Conservation (phyloP, 2,329 filamentous ascomycete species). For the Magnaporthiopsis incrustans region DNA sequence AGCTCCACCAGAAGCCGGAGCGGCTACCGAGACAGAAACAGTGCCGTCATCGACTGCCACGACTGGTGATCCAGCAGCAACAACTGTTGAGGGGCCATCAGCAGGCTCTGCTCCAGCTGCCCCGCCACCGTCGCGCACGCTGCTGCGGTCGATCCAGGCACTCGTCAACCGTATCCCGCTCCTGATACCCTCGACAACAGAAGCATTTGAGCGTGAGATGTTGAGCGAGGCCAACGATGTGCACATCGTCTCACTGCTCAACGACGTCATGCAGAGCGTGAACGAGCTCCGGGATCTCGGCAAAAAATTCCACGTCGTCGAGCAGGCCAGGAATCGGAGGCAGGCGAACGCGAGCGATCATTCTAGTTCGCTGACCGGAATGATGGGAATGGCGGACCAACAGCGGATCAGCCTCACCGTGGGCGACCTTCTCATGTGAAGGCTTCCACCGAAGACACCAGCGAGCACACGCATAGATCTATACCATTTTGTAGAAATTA, state of each 20-base stretch:
- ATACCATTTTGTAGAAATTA: neutral
- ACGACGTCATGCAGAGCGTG: constrained; percentile 65
- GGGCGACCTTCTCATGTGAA: constrained; percentile 4
- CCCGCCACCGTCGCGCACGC: constrained; percentile 52
- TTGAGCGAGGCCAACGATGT: constrained; percentile 79
- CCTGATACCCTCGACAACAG: constrained; percentile 61
- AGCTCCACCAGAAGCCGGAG: constrained; percentile 12
- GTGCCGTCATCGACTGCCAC: constrained; percentile 21
- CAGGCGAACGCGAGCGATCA: neutral
- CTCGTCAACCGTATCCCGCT: constrained; percentile 78
- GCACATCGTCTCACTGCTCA: constrained; percentile 60
- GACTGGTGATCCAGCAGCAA: constrained; percentile 22
- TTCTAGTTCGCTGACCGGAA: neutral
- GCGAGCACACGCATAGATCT: neutral
- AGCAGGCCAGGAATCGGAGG: constrained; percentile 26
- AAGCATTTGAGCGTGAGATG: constrained; percentile 61
- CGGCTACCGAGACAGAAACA: constrained; percentile 17
- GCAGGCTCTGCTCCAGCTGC: neutral
- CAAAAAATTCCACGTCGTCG: constrained; percentile 60
- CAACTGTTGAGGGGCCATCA: too few relatives aligned
- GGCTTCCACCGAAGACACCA: neutral
- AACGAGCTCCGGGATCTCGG: constrained; percentile 65
- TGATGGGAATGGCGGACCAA: neutral
- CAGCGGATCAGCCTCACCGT: neutral
- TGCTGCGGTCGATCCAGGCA: constrained; percentile 82